Evolutionary conservation across 2,329 filamentous ascomycete species (phyloP), one percentile per base, ranked within the genome.

Genomic region (Pseudonectria foliicola): DNA sequence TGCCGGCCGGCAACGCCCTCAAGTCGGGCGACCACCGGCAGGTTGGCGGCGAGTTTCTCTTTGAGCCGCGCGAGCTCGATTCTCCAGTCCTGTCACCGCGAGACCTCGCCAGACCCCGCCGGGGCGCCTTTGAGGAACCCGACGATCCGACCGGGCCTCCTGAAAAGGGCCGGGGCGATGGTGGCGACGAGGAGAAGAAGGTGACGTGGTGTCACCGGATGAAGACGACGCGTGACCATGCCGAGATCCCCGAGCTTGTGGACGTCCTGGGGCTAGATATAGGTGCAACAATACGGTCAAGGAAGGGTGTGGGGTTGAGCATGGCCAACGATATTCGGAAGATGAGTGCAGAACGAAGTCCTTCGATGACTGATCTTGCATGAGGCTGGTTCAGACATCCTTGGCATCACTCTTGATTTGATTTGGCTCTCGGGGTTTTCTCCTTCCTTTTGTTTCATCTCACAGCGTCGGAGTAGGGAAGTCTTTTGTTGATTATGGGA

Each of bases 191-290:
- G 50, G 66, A 74, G 50, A 82, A 83, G 61, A 65, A 64, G 35
- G 72, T 85, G 18, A 79, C 75, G 1, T 93, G 86, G 85, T 88
- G 82, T 49, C 84, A 90, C 61, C 71, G 85, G 18, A 93, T 93
- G 85, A 70, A 69, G 53, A 84, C 76, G 38, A 90, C 85, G 10
- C 66, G 85, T 31, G 85, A 89, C 46, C 86, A 93, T 54, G 73
- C 75, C 2, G 84, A 88, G 64, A 67, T 89, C 2, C 68, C 70
- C 0, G 79, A 80, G 55, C 50, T 88, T 36, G 74, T 77, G 61
- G 66, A 73, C 47, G 58, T 85, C 10, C 56, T 87, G 29, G 80
- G 80, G 0, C 49, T 82, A 5, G 65, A 72, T 31, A 66, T 45
- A 11, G 21, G 33, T 21, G 30, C 71, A 4, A 39, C 72, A 10